phyloP scores from a whole-genome alignment of 148 eudicot species.

The Drosera capensis region DNA sequence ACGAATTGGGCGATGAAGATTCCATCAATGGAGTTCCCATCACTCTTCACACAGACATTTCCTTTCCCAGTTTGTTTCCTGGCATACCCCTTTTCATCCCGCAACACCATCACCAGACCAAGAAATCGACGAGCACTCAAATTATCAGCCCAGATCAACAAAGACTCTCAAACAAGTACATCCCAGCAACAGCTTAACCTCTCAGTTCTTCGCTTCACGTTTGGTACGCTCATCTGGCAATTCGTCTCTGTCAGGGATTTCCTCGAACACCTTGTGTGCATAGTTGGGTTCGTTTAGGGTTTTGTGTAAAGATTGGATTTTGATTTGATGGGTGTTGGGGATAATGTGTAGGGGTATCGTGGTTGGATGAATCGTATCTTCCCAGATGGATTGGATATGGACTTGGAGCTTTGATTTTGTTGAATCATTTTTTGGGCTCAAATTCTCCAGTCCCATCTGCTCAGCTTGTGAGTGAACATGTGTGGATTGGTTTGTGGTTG shows the following conservation, averaged over 20 bases:
- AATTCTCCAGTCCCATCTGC: conserved; percentile 39
- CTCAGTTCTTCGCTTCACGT: conserved; percentile 81
- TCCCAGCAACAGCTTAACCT: conserved; percentile 59
- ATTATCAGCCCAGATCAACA: conserved; percentile 17
- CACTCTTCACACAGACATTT: too few relatives aligned
- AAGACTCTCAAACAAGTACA: conserved; percentile 15
- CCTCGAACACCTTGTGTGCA: conserved; percentile 23
- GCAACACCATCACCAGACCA: too few relatives aligned
- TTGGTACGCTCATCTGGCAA: conserved; percentile 22
- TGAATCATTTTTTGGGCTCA: conserved; percentile 73
- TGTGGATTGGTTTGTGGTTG: neutral
- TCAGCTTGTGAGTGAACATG: conserved; percentile 55
- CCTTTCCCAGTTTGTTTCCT: too few relatives aligned
- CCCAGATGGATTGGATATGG: conserved; percentile 94
- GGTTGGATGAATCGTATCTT: conserved; percentile 86
- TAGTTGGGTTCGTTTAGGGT: neutral
- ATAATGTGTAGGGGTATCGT: conserved; percentile 46
- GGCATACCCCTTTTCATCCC: too few relatives aligned
- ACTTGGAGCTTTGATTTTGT: conserved; percentile 56
- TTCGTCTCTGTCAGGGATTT: conserved; percentile 8
- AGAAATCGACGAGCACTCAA: too few relatives aligned
- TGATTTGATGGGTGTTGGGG: neutral
- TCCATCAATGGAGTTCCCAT: too few relatives aligned
- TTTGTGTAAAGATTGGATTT: neutral
- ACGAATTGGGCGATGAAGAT: too few relatives aligned